A percentile compares a stretch with the other conserved stretches of the same genome.
These are phyloP conservation scores for Podaxis pistillaris DNA, from an alignment of 768 basidiomycete genomes.

Conservation along the genomic window DNA sequence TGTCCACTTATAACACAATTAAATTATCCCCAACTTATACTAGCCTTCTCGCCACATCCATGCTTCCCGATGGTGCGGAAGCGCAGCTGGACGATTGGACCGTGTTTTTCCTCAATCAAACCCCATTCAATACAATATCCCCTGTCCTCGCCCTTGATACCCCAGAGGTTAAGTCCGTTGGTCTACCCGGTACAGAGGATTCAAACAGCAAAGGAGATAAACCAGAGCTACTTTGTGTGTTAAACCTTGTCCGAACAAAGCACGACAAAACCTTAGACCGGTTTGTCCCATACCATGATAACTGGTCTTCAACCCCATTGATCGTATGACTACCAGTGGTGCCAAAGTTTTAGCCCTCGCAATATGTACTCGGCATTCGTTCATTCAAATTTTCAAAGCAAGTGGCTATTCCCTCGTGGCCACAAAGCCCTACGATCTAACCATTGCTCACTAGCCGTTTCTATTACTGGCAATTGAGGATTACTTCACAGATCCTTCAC, in stretches of 20 bases:
- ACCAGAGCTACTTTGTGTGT: constrained; percentile 74
- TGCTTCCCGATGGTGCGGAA: constrained; percentile 98
- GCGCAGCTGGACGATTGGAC: constrained; percentile 97
- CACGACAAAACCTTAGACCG: constrained; percentile 81
- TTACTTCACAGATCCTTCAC: constrained; percentile 86
- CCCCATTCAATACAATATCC: constrained; percentile 80
- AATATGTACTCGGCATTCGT: constrained; percentile 90
- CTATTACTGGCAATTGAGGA: constrained; percentile 93
- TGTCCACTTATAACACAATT: background rate
- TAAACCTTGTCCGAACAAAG: constrained; percentile 90
- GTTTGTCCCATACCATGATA: constrained; percentile 36
- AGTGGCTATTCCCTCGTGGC: constrained; percentile 15
- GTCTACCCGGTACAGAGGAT: constrained; percentile 34
- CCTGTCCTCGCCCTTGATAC: constrained; percentile 77
- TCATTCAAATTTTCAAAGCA: constrained; percentile 95
- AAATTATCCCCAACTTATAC: constrained; percentile 16
- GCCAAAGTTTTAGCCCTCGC: constrained; percentile 94
- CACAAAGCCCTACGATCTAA: constrained; percentile 10
- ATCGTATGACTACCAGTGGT: constrained; percentile 50
- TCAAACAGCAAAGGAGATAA: constrained; percentile 25
- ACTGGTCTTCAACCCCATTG: background rate
- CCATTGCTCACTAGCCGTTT: constrained; percentile 64
- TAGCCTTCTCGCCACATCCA: constrained; percentile 92
- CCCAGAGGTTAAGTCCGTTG: constrained; percentile 36
- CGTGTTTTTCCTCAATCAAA: constrained; percentile 97